Percentiles rank a stretch among this genome's conserved stretches.
These are phyloP conservation scores for Ramaria rubella DNA, from an alignment of 768 basidiomycete species.

Conservation along the genomic window DNA sequence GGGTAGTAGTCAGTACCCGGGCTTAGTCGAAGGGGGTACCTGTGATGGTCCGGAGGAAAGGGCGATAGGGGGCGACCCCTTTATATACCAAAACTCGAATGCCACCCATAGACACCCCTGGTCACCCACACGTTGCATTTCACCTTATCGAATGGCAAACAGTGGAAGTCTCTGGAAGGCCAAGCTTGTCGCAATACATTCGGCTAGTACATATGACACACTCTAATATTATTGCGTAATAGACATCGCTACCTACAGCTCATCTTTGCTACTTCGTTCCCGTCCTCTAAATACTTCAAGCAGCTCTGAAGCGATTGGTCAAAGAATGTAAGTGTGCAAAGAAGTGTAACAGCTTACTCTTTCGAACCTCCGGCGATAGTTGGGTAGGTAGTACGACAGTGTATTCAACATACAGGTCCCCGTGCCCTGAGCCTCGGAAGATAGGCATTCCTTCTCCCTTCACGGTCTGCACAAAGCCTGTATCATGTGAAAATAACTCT, in stretches of 20 bases:
- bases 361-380: constrained; percentile 57
- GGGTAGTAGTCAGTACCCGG: background rate
- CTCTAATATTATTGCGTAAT: background rate
- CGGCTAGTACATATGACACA: too few relatives aligned
- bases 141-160: background rate
- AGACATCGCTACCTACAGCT: constrained; percentile 26
- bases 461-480: constrained; percentile 80
- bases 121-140: background rate
- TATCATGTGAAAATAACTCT: background rate
- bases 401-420: constrained; percentile 91
- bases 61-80: background rate
- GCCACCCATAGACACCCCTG: background rate
- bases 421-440: constrained; percentile 45
- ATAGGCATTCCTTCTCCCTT: constrained; percentile 87
- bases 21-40: background rate
- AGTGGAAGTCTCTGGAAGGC: too few relatives aligned
- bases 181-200: too few relatives aligned
- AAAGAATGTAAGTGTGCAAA: background rate
- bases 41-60: constrained; percentile 8
- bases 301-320: constrained; percentile 38
- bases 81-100: background rate
- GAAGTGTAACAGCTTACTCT: constrained; percentile 50
- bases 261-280: constrained; percentile 29
- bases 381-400: constrained; percentile 81
- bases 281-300: constrained; percentile 44